Evolutionary conservation across 23 red algal species (phyloP).

Genomic region (Gracilariopsis chorda): DNA sequence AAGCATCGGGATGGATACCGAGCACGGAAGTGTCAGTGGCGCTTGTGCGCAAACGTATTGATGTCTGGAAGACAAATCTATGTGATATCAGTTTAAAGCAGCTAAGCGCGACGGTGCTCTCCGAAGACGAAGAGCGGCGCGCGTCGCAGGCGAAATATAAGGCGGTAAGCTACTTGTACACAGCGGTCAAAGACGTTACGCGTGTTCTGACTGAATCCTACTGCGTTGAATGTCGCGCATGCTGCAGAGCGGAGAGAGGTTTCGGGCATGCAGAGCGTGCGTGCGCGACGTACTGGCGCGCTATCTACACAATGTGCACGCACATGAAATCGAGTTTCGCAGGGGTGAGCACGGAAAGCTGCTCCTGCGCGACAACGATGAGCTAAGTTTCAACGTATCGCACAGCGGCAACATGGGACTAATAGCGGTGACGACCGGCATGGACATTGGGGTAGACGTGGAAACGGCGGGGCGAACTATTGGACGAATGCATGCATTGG

Average conservation of each 20-base stretch:
- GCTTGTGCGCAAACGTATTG: neutral
- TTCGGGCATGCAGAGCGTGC: neutral
- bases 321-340: neutral
- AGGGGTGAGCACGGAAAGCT: conserved; percentile 7
- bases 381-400: conserved; percentile 21
- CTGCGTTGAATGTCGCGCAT: neutral
- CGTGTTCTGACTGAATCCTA: neutral
- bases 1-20: neutral
- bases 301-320: neutral
- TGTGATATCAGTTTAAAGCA: neutral
- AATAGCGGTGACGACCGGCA: neutral
- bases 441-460: conserved; percentile 33
- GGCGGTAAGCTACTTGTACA: neutral
- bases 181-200: too few relatives aligned
- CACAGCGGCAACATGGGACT: conserved; percentile 18
- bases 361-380: neutral
- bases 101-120: neutral
- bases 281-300: conserved; percentile 50
- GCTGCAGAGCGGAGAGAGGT: neutral
- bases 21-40: neutral
- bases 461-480: neutral
- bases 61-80: neutral
- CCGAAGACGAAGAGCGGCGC: neutral
- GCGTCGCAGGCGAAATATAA: neutral
- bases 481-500: neutral